Evolutionary conservation across 495 filamentous ascomycete genomes (phyloP).

Genomic region (Penicillium silybi): DNA sequence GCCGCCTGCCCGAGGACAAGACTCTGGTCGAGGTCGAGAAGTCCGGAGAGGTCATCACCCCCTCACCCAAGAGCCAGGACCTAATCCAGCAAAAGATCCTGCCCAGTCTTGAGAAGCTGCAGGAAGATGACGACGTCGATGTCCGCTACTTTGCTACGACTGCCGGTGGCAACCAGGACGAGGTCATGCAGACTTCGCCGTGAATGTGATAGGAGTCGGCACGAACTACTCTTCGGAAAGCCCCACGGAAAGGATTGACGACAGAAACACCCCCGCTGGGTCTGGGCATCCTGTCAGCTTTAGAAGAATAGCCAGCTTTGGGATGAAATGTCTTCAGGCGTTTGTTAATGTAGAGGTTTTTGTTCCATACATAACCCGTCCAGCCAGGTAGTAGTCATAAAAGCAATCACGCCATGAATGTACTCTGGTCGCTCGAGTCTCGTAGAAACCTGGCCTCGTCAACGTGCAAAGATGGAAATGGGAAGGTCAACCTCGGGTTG

Average conservation of each 20-base stretch:
- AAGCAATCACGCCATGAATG: conserved; percentile 14
- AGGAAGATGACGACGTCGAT: conserved; percentile 95
- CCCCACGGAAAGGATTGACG: conserved; percentile 13
- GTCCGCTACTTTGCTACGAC: conserved; percentile 91
- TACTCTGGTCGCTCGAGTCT: background rate
- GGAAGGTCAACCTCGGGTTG: background rate
- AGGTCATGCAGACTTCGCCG: conserved; percentile 49
- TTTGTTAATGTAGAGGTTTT: conserved; percentile 42
- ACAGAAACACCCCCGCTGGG: conserved; percentile 18
- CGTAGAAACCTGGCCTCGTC: background rate
- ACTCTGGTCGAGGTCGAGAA: conserved; percentile 84
- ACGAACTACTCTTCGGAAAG: conserved; percentile 12
- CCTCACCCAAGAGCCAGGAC: conserved; percentile 71
- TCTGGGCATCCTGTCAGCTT: conserved; percentile 29
- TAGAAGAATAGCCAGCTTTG: conserved; percentile 38
- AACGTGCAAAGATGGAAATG: background rate
- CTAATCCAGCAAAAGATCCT: conserved; percentile 84
- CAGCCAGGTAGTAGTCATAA: conserved; percentile 18
- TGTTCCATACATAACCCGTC: conserved; percentile 26
- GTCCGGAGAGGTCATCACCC: conserved; percentile 54
- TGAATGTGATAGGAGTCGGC: conserved; percentile 17
- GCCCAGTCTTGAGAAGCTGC: conserved; percentile 88
- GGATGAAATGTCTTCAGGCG: conserved; percentile 41
- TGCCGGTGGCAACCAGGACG: conserved; percentile 50
- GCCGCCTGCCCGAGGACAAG: conserved; percentile 81